Percentiles rank a stretch among this genome's conserved stretches.
Evolutionary conservation across 106 monocot genomes (phyloP).

Genomic region (Alisma plantagoaquatica): DNA sequence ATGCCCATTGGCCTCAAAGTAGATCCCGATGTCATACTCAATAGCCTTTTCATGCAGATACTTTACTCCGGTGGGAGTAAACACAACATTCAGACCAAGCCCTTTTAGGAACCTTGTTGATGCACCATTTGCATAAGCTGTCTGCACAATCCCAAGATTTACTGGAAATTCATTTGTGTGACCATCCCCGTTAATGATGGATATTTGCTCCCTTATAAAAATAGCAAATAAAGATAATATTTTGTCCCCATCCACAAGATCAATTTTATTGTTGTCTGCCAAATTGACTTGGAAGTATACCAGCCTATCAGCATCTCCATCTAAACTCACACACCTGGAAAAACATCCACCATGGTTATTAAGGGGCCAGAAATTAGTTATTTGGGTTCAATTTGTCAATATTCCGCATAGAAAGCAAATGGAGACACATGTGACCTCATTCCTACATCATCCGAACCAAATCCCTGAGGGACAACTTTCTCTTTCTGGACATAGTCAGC

Average conservation of each 20-base stretch:
- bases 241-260: conserved; percentile 92
- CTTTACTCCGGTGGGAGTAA: conserved; percentile 88
- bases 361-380: too few species aligned
- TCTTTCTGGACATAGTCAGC: conserved; percentile 97
- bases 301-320: conserved; percentile 91
- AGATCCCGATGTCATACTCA: conserved; percentile 86
- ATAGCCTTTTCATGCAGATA: conserved; percentile 80
- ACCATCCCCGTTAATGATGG: too few species aligned
- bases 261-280: conserved; percentile 31
- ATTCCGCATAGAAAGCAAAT: too few species aligned
- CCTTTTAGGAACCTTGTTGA: conserved; percentile 65
- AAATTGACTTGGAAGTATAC: conserved; percentile 60
- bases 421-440: conserved; percentile 48
- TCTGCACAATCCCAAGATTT: conserved; percentile 74
- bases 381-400: too few species aligned
- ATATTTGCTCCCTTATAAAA: conserved; percentile 30
- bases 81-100: conserved; percentile 65
- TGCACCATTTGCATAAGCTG: conserved; percentile 98
- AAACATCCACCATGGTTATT: too few species aligned
- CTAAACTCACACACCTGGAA: conserved; percentile 94
- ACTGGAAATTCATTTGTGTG: conserved; percentile 25
- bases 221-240: conserved; percentile 86
- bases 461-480: conserved; percentile 58
- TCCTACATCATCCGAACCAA: conserved; percentile 52
- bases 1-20: conserved; percentile 97